A percentile compares a stretch with the other conserved stretches of the same genome.
These are phyloP conservation scores for Candida adriatica DNA, from an alignment of 805 yeast genomes.

Conservation along the genomic window DNA sequence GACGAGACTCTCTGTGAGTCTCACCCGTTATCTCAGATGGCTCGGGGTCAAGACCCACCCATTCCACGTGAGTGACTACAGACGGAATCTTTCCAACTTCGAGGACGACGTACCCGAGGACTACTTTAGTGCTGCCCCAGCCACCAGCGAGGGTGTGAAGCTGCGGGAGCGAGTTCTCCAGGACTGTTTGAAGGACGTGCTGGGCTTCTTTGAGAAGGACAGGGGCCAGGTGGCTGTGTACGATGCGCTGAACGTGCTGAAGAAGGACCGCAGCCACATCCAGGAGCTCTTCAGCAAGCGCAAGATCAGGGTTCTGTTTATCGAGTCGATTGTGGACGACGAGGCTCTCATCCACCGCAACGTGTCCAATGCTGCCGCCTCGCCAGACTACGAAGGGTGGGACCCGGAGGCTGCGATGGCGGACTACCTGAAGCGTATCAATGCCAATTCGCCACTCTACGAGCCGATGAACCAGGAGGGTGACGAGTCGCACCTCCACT, in stretches of 20 bases:
- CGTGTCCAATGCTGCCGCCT: constrained; percentile 75
- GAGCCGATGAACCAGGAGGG: constrained; percentile 52
- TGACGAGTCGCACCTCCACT: constrained; percentile 49
- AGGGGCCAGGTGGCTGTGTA: constrained; percentile 93
- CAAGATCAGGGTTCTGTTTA: constrained; percentile 74
- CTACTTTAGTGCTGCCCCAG: constrained; percentile 54
- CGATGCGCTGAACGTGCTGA: constrained; percentile 88
- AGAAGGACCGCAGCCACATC: constrained; percentile 56
- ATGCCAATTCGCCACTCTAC: constrained; percentile 59
- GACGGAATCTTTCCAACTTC: constrained; percentile 42
- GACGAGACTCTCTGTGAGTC: constrained; percentile 84
- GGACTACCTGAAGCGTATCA: constrained; percentile 72
- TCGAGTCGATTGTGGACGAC: constrained; percentile 82
- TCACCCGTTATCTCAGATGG: constrained; percentile 93
- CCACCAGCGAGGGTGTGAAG: constrained; percentile 38
- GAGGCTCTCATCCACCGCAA: constrained; percentile 60
- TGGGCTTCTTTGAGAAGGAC: constrained; percentile 60
- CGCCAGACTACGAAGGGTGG: constrained; percentile 84
- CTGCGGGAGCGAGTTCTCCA: constrained; percentile 53
- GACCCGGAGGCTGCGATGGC: constrained; percentile 63
- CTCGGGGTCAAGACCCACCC: constrained; percentile 89
- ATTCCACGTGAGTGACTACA: constrained; percentile 87
- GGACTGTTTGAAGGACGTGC: constrained; percentile 63
- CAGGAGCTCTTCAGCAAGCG: constrained; percentile 44
- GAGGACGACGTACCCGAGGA: constrained; percentile 56